These are phyloP conservation scores for Plasmodium sp. DNA, from an alignment of 169 alveolate species.

Conservation along the genomic window DNA sequence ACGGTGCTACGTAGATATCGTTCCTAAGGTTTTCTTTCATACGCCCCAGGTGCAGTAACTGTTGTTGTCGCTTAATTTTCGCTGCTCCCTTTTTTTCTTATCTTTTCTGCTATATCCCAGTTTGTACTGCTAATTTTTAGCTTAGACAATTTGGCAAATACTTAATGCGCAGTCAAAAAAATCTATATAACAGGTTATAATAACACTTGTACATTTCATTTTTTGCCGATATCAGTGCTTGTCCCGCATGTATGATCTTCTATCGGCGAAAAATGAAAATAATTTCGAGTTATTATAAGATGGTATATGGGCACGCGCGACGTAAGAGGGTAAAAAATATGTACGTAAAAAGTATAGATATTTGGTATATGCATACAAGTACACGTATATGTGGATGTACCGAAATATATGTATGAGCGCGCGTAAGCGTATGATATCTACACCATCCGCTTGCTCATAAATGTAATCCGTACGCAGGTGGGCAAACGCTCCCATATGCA, in stretches of 20 bases:
- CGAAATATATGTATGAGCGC: neutral
- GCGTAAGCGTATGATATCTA: neutral
- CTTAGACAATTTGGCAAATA: neutral
- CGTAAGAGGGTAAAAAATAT: neutral
- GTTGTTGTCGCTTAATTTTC: neutral
- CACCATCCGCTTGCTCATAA: neutral
- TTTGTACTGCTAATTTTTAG: neutral
- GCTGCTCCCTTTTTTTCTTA: neutral
- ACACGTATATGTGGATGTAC: neutral
- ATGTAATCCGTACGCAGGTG: neutral
- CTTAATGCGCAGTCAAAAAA: neutral
- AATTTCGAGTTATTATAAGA: neutral
- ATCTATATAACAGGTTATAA: neutral
- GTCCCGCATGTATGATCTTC: neutral
- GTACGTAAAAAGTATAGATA: neutral
- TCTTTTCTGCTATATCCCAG: neutral
- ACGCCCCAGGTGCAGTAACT: neutral
- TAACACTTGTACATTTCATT: neutral
- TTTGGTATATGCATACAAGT: neutral
- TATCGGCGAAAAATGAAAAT: neutral
- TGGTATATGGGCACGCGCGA: neutral
- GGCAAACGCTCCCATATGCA: neutral
- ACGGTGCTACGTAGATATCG: neutral
- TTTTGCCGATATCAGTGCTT: neutral
- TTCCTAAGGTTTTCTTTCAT: neutral